Evolutionary conservation across 2,329 filamentous ascomycete genomes (phyloP), one percentile per base, ranked within the genome.

Genomic region (Fusarium clavum): DNA sequence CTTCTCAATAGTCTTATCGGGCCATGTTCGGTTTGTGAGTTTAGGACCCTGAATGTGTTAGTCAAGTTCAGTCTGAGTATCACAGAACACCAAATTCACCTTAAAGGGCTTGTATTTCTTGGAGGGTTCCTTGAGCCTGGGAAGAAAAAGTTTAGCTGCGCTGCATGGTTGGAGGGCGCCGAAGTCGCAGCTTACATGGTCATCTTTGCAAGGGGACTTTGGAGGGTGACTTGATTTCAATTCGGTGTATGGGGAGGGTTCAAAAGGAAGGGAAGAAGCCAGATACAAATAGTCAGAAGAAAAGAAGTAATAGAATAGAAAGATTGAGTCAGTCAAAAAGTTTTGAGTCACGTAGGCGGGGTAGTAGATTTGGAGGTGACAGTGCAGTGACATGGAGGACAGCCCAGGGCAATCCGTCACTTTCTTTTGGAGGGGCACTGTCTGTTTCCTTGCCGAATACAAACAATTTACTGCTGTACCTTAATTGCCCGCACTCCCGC

Each of bases 1-100:
- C 83, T 94, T 96, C 76, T 93, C 88, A 76, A 98, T 87, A 43
- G 87, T 89, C 83, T 92, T 94, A 78, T 87, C 88, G 13, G 94
- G 94, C 94, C 94, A 97, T 91, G 92, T 88, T 40, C 92, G 86
- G 79, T 93, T 84, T 29, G 90, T 88, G 43, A 94, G 83, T 76
- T 92, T 81, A 57, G 80, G 44, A 25, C 78, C 61, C 62, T 65
- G 6, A 5, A 9, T 5, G 16, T 8, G 32, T 65, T 32, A 65
- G n/a, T 25, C 11, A 20, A 18, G 8, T n/a, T 22, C 32, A 32
- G 20, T 49, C 6, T n/a, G 73, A 74, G 85, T 84, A 79, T 24
- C 30, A 14, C 7, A 16, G 32, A 38, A 16, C 32, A 59, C 5
- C 6, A 40, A 43, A 22, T 34, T 47, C 32, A 65, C 62, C 61